These are phyloP conservation scores for thale cress (Arabidopsis thaliana) DNA, from an alignment of 345 rosid genomes.

Conservation along the genomic window TAIR10.1 NC_003076.8:8760001-8760500, in stretches of 20 bases:
- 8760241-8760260: slow-evolving; percentile 58
- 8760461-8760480: slow-evolving; percentile 58
- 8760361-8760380: slow-evolving; percentile 20
- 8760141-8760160: slow-evolving; percentile 10
- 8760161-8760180: slow-evolving; percentile 7
- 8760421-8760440: slow-evolving; percentile 44
- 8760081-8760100: background rate
- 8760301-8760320: slow-evolving; percentile 45
- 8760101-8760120: slow-evolving; percentile 1
- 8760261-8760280: slow-evolving; percentile 57
- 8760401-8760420: slow-evolving; percentile 7
- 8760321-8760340: slow-evolving; percentile 43
- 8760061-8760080: background rate
- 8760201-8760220: slow-evolving; percentile 60
- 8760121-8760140: slow-evolving; percentile 14
- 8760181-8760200: slow-evolving; percentile 52
- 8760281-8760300: slow-evolving; percentile 39
- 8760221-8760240: slow-evolving; percentile 57
- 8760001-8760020: background rate
- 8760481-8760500: slow-evolving; percentile 61
- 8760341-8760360: slow-evolving; percentile 46
- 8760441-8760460: slow-evolving; percentile 55
- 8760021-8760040: background rate
- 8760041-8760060: background rate
- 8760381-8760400: slow-evolving; percentile 22